phyloP scores from a whole-genome alignment of 345 rosid species.

The Pelargonium nanum region DNA sequence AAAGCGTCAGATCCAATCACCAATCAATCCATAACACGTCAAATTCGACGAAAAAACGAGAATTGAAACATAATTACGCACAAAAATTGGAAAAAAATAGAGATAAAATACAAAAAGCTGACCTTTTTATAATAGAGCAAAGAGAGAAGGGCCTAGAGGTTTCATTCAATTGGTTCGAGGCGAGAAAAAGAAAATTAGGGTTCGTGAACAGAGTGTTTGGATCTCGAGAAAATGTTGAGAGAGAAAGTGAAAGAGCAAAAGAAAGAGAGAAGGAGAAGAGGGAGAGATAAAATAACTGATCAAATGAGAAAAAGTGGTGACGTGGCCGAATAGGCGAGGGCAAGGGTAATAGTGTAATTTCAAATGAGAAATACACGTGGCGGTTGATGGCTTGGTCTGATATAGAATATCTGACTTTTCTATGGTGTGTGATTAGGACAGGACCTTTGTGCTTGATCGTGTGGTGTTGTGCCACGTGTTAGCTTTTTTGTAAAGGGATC shows the following conservation, averaged over 20 bases:
- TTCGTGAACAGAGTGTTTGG: not conserved
- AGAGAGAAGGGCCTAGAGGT: not conserved
- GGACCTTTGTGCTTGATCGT: too few relatives aligned
- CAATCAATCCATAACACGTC: not conserved
- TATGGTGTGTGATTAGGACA: too few relatives aligned
- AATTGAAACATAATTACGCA: not conserved
- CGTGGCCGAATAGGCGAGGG: not conserved
- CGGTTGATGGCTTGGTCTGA: not conserved
- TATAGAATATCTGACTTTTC: too few relatives aligned
- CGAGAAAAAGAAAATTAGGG: not conserved
- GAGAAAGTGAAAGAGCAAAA: not conserved
- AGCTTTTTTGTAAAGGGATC: too few relatives aligned
- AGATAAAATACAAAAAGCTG: not conserved
- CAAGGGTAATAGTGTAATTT: constrained; percentile 10
- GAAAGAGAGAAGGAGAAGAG: not conserved
- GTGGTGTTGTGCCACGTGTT: too few relatives aligned
- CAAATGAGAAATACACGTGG: not conserved
- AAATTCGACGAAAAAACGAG: not conserved
- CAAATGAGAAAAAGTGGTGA: constrained; percentile 19
- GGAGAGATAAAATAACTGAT: constrained; percentile 19
- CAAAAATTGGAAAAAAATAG: not conserved
- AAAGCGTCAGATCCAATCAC: not conserved
- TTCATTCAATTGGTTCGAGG: not conserved
- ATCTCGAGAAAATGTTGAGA: constrained; percentile 9
- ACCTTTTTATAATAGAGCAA: not conserved